Evolutionary conservation across 1,284 basidiomycete species (phyloP), one percentile per base, ranked within the genome.

Genomic region (Uromyces viciae-fabae): DNA sequence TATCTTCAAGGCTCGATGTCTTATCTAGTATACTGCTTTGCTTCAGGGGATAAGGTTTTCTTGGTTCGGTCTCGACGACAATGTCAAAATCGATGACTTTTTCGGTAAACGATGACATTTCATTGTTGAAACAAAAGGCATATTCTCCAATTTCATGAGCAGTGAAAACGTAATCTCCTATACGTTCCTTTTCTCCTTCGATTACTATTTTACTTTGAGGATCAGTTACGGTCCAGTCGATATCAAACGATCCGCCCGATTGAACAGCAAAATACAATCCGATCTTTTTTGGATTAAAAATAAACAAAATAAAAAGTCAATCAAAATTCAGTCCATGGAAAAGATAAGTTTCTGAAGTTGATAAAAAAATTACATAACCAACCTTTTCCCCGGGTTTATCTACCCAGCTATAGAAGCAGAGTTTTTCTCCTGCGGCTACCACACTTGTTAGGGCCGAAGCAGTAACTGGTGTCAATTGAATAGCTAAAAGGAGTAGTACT

Each of bases 51-150:
- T 93, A 92, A 36, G 91, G 91, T 11, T 92, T 91, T 73, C 95
- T 88, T 0, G 95, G 95, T 86, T 98, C 95, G 82, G 92, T 94
- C 88, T 97, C 94, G 82, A 97, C 93, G 93, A 96, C 94, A 86
- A 96, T 95, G 86, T 80, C 54, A 33, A 98, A 96, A 87, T 98
- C 95, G 83, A 98, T 89, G 79, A 97, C 89, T 87, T 98, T 97
- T 88, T 94, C 88, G 88, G 92, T 92, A 83, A 95, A 89, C 3
- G 92, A 93, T 11, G 92, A 93, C 90, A 94, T 93, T 88, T 96
- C 94, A 87, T 99, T 99, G 86, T 95, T 93, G 86, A 99, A 98
- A 88, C 97, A 99, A 88, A 99, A 99, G 2, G 94, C 88, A 87
- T 98, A 98, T 89, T 99, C 97, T 84, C 96, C 96, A 80, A 92